Base-by-base conservation (phyloP, 768 basidiomycete species). In the Boletus pseudopeckii region DNA sequence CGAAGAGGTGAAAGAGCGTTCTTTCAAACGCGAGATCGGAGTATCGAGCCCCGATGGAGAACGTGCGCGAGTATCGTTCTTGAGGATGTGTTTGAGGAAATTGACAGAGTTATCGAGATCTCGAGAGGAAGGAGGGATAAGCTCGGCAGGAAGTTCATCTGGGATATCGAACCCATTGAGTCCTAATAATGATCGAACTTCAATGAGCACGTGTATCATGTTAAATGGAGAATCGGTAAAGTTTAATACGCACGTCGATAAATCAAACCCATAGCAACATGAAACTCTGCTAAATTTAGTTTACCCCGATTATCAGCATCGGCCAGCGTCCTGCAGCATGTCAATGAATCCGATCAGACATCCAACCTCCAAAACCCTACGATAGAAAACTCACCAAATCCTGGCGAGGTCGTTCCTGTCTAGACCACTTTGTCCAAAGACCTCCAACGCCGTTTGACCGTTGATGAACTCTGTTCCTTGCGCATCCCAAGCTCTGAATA, bases 251-350 rank as follows among this genome's bases (percentile, higher is more conserved):
- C 74, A 98, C 96, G 81, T 66, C 97, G 86, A 73, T 94, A 98
- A 64, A 99, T 98, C 50, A 98, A 76, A 48, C 91, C 93, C 96
- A 99, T 99, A 0, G 97, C 97, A 54, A 98, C 90, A 67, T 98
- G 93, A 69, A 99, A 99, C 68, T 98, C 97, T 14, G 91, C 88
- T 26, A 96, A 76, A 61, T 97, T 98, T 45, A 98, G 82, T 71
- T 94, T 97, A 22, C 97, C 97, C 22, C 93, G 86, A 71, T 98
- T 92, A 56, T 95, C 89, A 37, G 83, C 80, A 71, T 99, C 97
- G 18, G 95, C 92, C 7, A 98, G 80, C 14, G 84, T 86, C 96
- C 94, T 98, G 45, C 48, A 15, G 48, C 26, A 37, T 5, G 41
- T 28, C 4, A 45, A 32, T 39, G 1, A 54, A 53, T 10, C 46